phyloP scores from a whole-genome alignment of 305 asterid genomes.

The Fraxinus angustifolia region DNA sequence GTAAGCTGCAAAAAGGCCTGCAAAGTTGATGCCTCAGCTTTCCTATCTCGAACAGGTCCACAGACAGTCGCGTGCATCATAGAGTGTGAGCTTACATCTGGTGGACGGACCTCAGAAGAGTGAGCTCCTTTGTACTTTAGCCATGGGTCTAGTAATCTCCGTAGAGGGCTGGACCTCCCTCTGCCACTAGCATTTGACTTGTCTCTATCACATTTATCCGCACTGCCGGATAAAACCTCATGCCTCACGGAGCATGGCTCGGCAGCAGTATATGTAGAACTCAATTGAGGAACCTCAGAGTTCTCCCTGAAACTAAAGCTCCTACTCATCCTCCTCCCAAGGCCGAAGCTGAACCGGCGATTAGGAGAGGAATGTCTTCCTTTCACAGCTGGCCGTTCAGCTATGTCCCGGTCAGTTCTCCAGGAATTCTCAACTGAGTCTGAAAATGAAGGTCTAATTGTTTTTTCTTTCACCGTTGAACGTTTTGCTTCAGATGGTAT shows the following conservation, averaged over 20 bases:
- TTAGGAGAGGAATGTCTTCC: constrained; percentile 67
- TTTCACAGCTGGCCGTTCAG: constrained; percentile 34
- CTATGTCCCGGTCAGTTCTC: constrained; percentile 27
- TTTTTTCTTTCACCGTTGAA: neutral
- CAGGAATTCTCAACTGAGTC: constrained; percentile 25
- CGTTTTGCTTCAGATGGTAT: constrained; percentile 32
- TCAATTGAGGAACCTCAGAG: constrained; percentile 43
- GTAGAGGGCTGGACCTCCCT: constrained; percentile 79
- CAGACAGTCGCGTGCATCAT: constrained; percentile 20
- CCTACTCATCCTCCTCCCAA: constrained; percentile 63
- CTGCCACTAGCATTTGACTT: constrained; percentile 37
- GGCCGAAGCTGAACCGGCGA: constrained; percentile 66
- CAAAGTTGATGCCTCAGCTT: constrained; percentile 32
- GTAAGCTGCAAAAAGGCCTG: constrained; percentile 66
- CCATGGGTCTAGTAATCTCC: constrained; percentile 79
- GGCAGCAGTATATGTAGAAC: constrained; percentile 34
- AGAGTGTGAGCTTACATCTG: constrained; percentile 29
- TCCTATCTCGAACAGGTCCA: constrained; percentile 31
- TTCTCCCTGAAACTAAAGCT: constrained; percentile 78
- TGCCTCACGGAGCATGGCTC: constrained; percentile 50
- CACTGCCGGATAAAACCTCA: constrained; percentile 26
- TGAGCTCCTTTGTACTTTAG: constrained; percentile 51
- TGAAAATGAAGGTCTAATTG: constrained; percentile 8
- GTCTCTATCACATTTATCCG: constrained; percentile 33
- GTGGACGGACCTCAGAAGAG: constrained; percentile 33